Percentiles rank a stretch among this genome's conserved stretches.
These are phyloP conservation scores for Xylariaceae sp. DNA, from an alignment of 2,329 filamentous ascomycete genomes.

Conservation along the genomic window DNA sequence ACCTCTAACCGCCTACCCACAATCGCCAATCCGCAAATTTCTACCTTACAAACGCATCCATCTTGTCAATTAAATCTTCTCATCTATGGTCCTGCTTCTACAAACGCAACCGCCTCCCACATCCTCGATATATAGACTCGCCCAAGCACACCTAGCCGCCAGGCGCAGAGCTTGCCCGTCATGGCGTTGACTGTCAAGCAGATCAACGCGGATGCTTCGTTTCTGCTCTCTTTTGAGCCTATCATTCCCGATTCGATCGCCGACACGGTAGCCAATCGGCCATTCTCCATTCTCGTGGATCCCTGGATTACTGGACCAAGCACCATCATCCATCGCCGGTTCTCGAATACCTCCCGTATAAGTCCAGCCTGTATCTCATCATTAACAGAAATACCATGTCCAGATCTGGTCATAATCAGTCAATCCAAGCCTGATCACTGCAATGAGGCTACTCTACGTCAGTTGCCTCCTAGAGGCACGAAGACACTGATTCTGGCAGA, in stretches of 20 bases:
- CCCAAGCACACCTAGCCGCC: constrained; percentile 1
- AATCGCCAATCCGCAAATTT: neutral
- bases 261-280: constrained; percentile 36
- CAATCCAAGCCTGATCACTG: constrained; percentile 59
- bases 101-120: constrained; percentile 3
- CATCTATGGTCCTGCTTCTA: neutral
- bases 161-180: constrained; percentile 7
- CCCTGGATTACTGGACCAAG: constrained; percentile 63
- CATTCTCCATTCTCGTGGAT: constrained; percentile 65
- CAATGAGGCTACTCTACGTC: constrained; percentile 61
- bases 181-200: constrained; percentile 62
- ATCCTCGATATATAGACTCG: constrained; percentile 5
- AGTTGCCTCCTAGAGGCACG: constrained; percentile 49
- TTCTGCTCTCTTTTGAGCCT: constrained; percentile 58
- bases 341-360: constrained; percentile 55
- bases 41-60: too few species aligned
- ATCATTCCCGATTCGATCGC: constrained; percentile 39
- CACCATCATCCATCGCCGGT: constrained; percentile 54
- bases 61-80: neutral
- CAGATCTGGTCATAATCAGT: constrained; percentile 44
- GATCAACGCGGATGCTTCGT: constrained; percentile 60
- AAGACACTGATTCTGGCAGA: constrained; percentile 62
- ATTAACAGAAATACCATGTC: constrained; percentile 37
- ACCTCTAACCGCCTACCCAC: neutral
- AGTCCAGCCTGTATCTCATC: constrained; percentile 52